A percentile compares a stretch with the other conserved stretches of the same genome.
Conservation (phyloP, 176 grass and related monocot species). For the Triticum monococcum region DNA sequence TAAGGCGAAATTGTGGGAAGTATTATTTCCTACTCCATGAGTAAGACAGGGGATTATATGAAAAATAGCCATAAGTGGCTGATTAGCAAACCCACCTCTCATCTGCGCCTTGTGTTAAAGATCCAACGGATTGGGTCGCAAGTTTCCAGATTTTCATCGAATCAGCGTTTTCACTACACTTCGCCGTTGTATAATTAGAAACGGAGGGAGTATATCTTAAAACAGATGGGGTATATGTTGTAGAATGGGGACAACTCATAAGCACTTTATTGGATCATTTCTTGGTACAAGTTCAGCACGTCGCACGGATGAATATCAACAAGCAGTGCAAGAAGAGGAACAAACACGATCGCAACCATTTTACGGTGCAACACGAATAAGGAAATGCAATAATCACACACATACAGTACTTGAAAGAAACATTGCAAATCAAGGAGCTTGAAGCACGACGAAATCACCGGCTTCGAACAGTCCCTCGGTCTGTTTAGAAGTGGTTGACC, state of each 20-base stretch:
- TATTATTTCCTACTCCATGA: too few relatives aligned
- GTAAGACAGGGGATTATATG: too few relatives aligned
- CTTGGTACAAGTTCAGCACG: conserved; percentile 24
- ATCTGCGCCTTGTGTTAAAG: too few relatives aligned
- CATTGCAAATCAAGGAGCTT: background rate
- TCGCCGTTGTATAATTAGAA: too few relatives aligned
- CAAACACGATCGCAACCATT: background rate
- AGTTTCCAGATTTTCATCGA: too few relatives aligned
- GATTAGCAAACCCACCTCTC: too few relatives aligned
- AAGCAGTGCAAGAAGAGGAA: background rate
- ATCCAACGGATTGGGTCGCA: too few relatives aligned
- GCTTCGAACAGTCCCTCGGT: background rate
- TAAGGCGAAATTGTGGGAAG: too few relatives aligned
- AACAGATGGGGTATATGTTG: too few relatives aligned
- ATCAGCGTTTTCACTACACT: too few relatives aligned
- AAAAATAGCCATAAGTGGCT: too few relatives aligned
- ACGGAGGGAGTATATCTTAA: too few relatives aligned
- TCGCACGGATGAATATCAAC: background rate
- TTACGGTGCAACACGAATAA: background rate
- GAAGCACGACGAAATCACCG: background rate
- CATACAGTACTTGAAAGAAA: background rate
- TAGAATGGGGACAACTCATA: background rate
- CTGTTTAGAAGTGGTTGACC: conserved; percentile 38
- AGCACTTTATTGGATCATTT: conserved; percentile 33
- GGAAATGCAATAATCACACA: background rate